phyloP scores from a whole-genome alignment of 2,329 filamentous ascomycete genomes.

The Hypoxylon sp. region DNA sequence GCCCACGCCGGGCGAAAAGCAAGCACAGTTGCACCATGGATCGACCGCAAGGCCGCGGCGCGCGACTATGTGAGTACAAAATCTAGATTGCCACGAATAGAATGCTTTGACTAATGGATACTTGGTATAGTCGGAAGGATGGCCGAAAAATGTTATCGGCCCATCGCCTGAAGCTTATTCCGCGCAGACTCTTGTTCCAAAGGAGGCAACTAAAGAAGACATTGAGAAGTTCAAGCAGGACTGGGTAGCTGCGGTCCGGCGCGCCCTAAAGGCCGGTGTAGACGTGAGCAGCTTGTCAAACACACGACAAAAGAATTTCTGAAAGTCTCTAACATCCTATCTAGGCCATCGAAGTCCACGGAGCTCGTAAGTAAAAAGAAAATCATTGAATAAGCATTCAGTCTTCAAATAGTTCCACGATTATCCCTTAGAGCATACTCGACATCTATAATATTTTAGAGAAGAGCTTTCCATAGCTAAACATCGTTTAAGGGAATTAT shows the following conservation, averaged over 20 bases:
- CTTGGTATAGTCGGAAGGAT: slow-evolving; percentile 47
- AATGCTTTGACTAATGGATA: neutral
- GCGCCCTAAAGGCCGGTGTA: slow-evolving; percentile 53
- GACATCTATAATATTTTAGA: neutral
- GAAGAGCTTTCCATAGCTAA: neutral
- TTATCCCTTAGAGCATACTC: neutral
- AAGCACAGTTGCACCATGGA: slow-evolving; percentile 47
- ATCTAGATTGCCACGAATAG: neutral
- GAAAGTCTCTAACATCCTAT: slow-evolving; percentile 48
- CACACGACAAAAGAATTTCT: too few species aligned
- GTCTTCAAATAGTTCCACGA: neutral
- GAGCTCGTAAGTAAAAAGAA: slow-evolving; percentile 34
- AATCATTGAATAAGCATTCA: too few species aligned
- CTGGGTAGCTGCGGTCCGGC: slow-evolving; percentile 52
- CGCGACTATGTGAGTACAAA: slow-evolving; percentile 30
- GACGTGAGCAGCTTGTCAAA: slow-evolving; percentile 46
- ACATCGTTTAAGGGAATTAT: neutral
- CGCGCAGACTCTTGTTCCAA: slow-evolving; percentile 44
- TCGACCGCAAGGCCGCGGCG: slow-evolving; percentile 44
- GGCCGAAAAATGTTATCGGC: slow-evolving; percentile 50
- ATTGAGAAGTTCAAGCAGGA: slow-evolving; percentile 53
- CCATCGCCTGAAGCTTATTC: slow-evolving; percentile 49
- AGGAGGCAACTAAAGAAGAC: slow-evolving; percentile 51
- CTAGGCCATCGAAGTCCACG: slow-evolving; percentile 56
- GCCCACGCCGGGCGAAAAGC: slow-evolving; percentile 52